Conservation (phyloP, 2,329 filamentous ascomycete species). For the Thermochaetoides dissita region DNA sequence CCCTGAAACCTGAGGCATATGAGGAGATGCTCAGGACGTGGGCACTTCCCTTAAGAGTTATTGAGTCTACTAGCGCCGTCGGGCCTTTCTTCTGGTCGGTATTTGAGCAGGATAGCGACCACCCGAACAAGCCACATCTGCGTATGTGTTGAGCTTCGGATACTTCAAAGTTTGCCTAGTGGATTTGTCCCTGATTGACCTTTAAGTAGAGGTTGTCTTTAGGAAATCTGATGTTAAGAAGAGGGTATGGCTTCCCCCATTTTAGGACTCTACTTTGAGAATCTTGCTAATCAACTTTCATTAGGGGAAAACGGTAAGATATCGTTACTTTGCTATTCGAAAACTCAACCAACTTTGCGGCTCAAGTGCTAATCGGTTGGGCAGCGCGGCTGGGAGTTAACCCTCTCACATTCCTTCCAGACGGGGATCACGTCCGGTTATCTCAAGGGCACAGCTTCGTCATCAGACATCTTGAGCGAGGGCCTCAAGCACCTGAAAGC, state of each 20-base stretch:
- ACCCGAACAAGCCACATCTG: slow-evolving; percentile 41
- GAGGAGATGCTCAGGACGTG: slow-evolving; percentile 40
- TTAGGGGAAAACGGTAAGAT: too few relatives aligned
- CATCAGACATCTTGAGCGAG: slow-evolving; percentile 30
- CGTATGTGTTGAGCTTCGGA: slow-evolving; percentile 26
- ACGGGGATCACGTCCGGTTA: slow-evolving; percentile 44
- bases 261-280: too few relatives aligned
- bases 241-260: slow-evolving; percentile 16
- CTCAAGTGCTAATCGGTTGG: too few relatives aligned
- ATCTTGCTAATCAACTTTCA: too few relatives aligned
- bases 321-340: too few relatives aligned
- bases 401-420: slow-evolving; percentile 43
- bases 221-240: slow-evolving; percentile 54
- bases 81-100: slow-evolving; percentile 51
- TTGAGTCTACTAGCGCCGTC: slow-evolving; percentile 45
- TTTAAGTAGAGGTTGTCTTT: slow-evolving; percentile 42
- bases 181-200: slow-evolving; percentile 1
- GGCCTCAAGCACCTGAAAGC: slow-evolving; percentile 36
- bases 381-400: slow-evolving; percentile 46
- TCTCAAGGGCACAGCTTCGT: slow-evolving; percentile 46
- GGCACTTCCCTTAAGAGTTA: slow-evolving; percentile 39
- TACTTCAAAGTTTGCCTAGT: too few relatives aligned
- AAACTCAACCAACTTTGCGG: too few relatives aligned
- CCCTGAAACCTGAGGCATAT: slow-evolving; percentile 36
- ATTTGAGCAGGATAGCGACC: slow-evolving; percentile 40